Base-by-base conservation (phyloP, 192 early-diverging fungal species). In the Dimargaris verticillata region DNA sequence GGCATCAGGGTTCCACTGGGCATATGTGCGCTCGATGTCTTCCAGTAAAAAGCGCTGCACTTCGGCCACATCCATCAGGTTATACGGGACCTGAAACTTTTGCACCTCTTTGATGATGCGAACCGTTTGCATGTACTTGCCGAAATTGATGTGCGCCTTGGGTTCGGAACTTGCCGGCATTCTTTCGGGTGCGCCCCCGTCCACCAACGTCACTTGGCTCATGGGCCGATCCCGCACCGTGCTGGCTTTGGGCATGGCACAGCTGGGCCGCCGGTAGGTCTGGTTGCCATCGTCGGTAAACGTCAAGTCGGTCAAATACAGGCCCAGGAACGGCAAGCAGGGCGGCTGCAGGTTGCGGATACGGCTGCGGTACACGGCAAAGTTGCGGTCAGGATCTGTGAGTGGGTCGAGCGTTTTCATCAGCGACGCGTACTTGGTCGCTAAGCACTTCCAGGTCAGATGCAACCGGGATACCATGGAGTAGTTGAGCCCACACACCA, bases 251-350 rank as follows among this genome's bases (percentile, higher is more conserved):
- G 49, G 33, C 38, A 45, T 13, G 5, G 67, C 64, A 45, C 64
- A 25, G 41, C 62, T 71, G 42, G 69, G 71, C 0, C 66, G 65
- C 24, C 81, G 68, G 62, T 71, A 81, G 0, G 83, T 81, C 0
- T 78, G 77, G 62, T 93, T 91, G 1, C 91, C 89, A 60, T 91
- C 89, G 55, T 91, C 83, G 24, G 86, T 71, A 68, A 93, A 93
- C 0, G 87, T 86, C 64, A 93, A 68, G 58, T 93, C 91, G 11
- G 81, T 86, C 18, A 93, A 68, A 33, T 83, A 88, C 22, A 89
- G 68, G 5, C 89, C 89, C 17, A 92, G 72, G 55, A 88, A 92
- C 0, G 89, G 89, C 3, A 92, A 64, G 9, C 85, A 74, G 11
- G 89, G 87, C 1, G 79, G 70, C 33, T 72, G 67, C n/a, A 80